Evolutionary conservation across 176 grass and related monocot genomes (phyloP).

Genomic region (Olyra latifolia): DNA sequence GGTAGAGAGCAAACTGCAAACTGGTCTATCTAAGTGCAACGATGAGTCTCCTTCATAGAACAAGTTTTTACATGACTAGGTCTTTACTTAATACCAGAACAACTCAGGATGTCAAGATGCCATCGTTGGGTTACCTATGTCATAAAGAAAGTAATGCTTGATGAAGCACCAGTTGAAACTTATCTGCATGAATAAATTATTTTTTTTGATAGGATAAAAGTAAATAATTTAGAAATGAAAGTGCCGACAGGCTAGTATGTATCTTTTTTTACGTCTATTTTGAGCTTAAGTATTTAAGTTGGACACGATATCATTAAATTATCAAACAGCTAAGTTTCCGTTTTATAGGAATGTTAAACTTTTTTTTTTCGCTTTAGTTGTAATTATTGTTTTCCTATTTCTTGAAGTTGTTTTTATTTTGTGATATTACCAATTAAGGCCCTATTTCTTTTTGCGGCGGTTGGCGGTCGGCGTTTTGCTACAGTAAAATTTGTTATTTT

Average conservation of each 20-base stretch:
- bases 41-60: neutral
- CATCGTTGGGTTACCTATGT: neutral
- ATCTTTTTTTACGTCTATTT: neutral
- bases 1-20: neutral
- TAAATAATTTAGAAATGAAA: neutral
- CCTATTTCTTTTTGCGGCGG: too few relatives aligned
- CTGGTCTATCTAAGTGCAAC: neutral
- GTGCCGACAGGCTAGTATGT: neutral
- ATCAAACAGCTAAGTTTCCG: neutral
- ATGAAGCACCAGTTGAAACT: neutral
- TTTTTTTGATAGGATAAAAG: neutral
- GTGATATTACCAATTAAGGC: slow-evolving; percentile 3
- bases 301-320: neutral
- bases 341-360: neutral
- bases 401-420: neutral
- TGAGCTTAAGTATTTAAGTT: neutral
- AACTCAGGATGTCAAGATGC: neutral
- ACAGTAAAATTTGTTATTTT: too few relatives aligned
- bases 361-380: neutral
- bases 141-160: neutral
- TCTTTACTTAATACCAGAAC: neutral
- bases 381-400: neutral
- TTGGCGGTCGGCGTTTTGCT: too few relatives aligned
- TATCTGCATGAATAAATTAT: neutral
- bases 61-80: neutral